Evolutionary conservation across 2,329 filamentous ascomycete species (phyloP).

Genomic region (Xylaria digitata): DNA sequence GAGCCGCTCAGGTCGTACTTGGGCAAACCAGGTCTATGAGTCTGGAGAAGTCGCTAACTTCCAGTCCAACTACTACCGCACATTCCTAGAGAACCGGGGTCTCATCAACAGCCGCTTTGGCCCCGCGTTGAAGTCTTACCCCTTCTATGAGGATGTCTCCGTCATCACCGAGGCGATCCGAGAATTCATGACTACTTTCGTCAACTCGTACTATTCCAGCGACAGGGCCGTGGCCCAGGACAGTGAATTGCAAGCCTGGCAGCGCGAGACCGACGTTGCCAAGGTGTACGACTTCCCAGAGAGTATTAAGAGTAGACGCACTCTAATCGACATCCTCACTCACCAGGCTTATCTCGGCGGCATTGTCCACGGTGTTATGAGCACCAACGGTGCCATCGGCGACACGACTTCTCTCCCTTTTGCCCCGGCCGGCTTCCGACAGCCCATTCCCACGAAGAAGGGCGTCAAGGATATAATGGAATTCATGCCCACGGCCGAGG

Average conservation of each 20-base stretch:
- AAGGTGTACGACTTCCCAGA: conserved; percentile 57
- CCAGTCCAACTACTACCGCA: conserved; percentile 37
- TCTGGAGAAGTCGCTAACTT: conserved; percentile 34
- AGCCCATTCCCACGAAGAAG: conserved; percentile 54
- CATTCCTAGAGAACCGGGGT: conserved; percentile 49
- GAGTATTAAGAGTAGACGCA: conserved; percentile 40
- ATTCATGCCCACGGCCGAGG: conserved; percentile 51
- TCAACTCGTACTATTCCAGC: conserved; percentile 58
- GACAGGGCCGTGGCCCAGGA: conserved; percentile 52
- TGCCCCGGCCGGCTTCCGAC: conserved; percentile 56
- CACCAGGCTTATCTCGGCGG: conserved; percentile 54
- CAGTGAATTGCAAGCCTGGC: conserved; percentile 58
- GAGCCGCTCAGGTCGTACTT: conserved; percentile 48
- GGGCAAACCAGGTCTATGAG: conserved; percentile 32
- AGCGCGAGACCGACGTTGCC: conserved; percentile 55
- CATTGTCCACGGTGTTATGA: conserved; percentile 56
- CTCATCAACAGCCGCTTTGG: conserved; percentile 53
- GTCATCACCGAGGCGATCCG: conserved; percentile 53
- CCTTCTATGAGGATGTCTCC: conserved; percentile 58
- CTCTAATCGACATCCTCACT: conserved; percentile 56
- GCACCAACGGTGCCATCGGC: conserved; percentile 55
- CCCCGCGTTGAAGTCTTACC: conserved; percentile 55
- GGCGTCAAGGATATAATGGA: conserved; percentile 51
- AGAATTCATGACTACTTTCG: conserved; percentile 55
- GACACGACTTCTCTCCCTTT: conserved; percentile 55